phyloP scores from a whole-genome alignment of 2,329 filamentous ascomycete species.

The Neonectria coccinea region DNA sequence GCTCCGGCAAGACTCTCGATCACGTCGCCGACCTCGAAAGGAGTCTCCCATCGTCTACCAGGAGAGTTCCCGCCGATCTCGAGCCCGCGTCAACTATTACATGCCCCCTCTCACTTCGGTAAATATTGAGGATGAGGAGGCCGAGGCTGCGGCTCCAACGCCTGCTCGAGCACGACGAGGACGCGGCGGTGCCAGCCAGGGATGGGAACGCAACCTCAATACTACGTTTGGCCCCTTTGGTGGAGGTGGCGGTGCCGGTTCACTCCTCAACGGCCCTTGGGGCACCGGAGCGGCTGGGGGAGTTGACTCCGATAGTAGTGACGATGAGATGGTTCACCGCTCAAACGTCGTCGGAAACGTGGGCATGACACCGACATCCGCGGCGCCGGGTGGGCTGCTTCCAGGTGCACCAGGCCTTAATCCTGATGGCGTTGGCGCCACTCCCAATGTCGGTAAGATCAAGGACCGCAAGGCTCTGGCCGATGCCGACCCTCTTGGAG shows the following conservation, averaged over 20 bases:
- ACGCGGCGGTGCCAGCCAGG: constrained; percentile 67
- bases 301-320: constrained; percentile 94
- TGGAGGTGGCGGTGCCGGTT: constrained; percentile 78
- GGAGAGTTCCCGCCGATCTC: constrained; percentile 64
- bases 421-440: constrained; percentile 59
- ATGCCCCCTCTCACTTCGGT: constrained; percentile 75
- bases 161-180: constrained; percentile 76
- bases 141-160: constrained; percentile 74
- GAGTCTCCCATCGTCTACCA: constrained; percentile 70
- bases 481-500: constrained; percentile 93
- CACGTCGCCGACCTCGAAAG: constrained; percentile 64
- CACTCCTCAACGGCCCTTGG: constrained; percentile 80
- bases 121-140: constrained; percentile 80
- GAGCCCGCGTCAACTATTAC: constrained; percentile 82
- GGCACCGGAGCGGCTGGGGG: constrained; percentile 80
- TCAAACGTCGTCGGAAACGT: constrained; percentile 69
- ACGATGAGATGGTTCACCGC: constrained; percentile 84
- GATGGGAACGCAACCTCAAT: constrained; percentile 85
- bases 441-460: constrained; percentile 90
- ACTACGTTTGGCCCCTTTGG: constrained; percentile 95
- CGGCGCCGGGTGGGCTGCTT: constrained; percentile 60
- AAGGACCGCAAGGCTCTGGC: constrained; percentile 93
- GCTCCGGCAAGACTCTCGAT: constrained; percentile 65
- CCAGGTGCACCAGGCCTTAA: constrained; percentile 55
- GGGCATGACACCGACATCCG: constrained; percentile 68